Evolutionary conservation across 129 eudicot genomes (phyloP).

Genomic region (Centella asiatica): DNA sequence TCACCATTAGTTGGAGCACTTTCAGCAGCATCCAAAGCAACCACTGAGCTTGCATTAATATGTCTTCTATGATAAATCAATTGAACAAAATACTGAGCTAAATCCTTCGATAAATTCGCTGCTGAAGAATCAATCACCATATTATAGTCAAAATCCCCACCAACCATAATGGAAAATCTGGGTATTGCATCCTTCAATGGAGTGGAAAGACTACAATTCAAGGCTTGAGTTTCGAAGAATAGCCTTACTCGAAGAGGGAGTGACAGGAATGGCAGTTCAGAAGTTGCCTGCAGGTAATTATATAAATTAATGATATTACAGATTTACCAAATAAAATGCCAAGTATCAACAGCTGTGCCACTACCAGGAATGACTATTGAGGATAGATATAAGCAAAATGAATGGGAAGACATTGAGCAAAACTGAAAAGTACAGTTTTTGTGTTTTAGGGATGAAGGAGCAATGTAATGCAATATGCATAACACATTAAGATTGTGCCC

Average conservation of each 20-base stretch:
- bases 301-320: too few species aligned
- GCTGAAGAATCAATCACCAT: slow-evolving; percentile 46
- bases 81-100: slow-evolving; percentile 63
- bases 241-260: slow-evolving; percentile 60
- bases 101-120: slow-evolving; percentile 51
- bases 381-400: neutral
- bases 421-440: too few species aligned
- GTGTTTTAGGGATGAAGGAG: too few species aligned
- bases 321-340: too few species aligned
- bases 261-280: slow-evolving; percentile 45
- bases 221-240: slow-evolving; percentile 48
- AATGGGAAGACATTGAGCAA: neutral
- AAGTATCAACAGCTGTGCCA: neutral
- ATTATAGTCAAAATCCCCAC: slow-evolving; percentile 46
- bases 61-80: slow-evolving; percentile 45
- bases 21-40: slow-evolving; percentile 19
- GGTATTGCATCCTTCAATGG: slow-evolving; percentile 40
- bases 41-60: slow-evolving; percentile 17
- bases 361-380: neutral
- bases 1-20: slow-evolving; percentile 23
- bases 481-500: too few species aligned
- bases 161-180: slow-evolving; percentile 46
- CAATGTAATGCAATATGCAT: too few species aligned
- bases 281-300: slow-evolving; percentile 59
- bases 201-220: slow-evolving; percentile 30